These are phyloP conservation scores for Exutisphaerella laricina DNA, from an alignment of 2,329 filamentous ascomycete species.

Conservation along the genomic window DNA sequence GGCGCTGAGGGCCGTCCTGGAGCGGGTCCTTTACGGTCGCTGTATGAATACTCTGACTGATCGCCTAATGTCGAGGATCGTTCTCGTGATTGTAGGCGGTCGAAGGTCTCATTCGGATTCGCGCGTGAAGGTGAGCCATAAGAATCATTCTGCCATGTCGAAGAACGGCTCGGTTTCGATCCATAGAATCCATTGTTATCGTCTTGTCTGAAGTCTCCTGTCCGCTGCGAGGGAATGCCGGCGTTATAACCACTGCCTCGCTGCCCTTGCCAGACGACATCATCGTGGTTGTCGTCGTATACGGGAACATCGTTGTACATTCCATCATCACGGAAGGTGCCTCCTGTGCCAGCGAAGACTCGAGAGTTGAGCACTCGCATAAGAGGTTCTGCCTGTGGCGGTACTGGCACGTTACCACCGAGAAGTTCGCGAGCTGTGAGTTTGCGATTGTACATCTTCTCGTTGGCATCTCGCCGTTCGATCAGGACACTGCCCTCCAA, in stretches of 20 bases:
- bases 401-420: conserved; percentile 68
- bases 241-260: conserved; percentile 67
- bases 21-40: conserved; percentile 48
- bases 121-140: conserved; percentile 58
- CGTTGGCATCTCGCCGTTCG: conserved; percentile 92
- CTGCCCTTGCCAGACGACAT: conserved; percentile 76
- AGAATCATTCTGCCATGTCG: conserved; percentile 67
- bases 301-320: conserved; percentile 95
- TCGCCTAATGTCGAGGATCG: conserved; percentile 39
- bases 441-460: conserved; percentile 84
- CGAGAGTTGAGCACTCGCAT: conserved; percentile 80
- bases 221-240: conserved; percentile 51
- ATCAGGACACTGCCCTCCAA: conserved; percentile 90
- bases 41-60: conserved; percentile 49
- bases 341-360: conserved; percentile 65
- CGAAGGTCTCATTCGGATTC: conserved; percentile 48
- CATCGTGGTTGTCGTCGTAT: conserved; percentile 77
- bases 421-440: conserved; percentile 79
- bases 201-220: conserved; percentile 37
- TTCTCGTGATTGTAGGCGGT: conserved; percentile 33
- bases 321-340: conserved; percentile 47
- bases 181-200: conserved; percentile 45
- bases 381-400: conserved; percentile 75
- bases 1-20: conserved; percentile 79
- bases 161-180: conserved; percentile 56